phyloP scores from a whole-genome alignment of 805 yeast genomes.

The Candida xyloterini region DNA sequence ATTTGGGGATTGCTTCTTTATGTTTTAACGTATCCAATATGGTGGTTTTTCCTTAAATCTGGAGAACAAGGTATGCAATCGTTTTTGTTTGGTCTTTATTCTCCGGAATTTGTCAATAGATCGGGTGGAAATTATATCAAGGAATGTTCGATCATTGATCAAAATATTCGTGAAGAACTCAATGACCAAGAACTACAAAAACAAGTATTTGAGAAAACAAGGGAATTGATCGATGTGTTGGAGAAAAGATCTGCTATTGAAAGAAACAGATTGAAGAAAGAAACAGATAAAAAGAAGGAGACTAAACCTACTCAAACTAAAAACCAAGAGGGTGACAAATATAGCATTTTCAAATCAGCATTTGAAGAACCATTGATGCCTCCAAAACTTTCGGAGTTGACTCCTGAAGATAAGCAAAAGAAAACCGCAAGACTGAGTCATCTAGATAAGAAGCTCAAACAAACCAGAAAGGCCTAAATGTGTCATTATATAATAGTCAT shows the following conservation, averaged over 20 bases:
- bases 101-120: constrained; percentile 63
- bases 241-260: constrained; percentile 73
- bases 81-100: constrained; percentile 60
- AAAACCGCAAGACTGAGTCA: constrained; percentile 20
- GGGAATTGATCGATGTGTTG: constrained; percentile 48
- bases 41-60: constrained; percentile 79
- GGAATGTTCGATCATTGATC: constrained; percentile 59
- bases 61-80: constrained; percentile 80
- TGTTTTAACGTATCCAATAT: constrained; percentile 69
- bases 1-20: constrained; percentile 58
- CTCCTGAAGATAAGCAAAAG: constrained; percentile 10
- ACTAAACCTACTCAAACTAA: background rate
- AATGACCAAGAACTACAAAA: constrained; percentile 58
- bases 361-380: constrained; percentile 16
- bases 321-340: constrained; percentile 12
- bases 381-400: constrained; percentile 1
- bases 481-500: background rate
- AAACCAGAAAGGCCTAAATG: constrained; percentile 5
- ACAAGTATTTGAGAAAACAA: constrained; percentile 59
- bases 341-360: constrained; percentile 25
- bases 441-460: constrained; percentile 25
- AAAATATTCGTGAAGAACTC: constrained; percentile 60
- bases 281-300: constrained; percentile 1
- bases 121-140: constrained; percentile 70
- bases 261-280: constrained; percentile 41